Evolutionary conservation across 2,329 filamentous ascomycete species (phyloP), one percentile per base, ranked within the genome.

Genomic region (Colletotrichum camelliae): DNA sequence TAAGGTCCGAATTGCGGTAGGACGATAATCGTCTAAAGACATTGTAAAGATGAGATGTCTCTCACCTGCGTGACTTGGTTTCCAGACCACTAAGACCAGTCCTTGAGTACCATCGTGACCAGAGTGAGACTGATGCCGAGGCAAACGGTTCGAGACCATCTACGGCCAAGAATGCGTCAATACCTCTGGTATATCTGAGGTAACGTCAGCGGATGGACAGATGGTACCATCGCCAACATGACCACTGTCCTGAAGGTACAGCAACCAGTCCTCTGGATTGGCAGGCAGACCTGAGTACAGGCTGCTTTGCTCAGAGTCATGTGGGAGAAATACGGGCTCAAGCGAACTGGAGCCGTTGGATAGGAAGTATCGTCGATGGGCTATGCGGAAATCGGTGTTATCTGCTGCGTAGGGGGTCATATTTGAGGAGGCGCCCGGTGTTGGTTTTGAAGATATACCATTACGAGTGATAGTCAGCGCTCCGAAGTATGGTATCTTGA

Each of bases 11-110:
- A 21, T 21, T 0, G 10, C n/a, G 21, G 43, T 48, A 48, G 3
- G 10, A 52, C 0, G 43, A 52, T 0, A 24, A 0, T 5, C 10
- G 0, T 7, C 10, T 1, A 0, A 12, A 21, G 0, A 21, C 10
- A 0, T 52, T 13, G 0, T 12, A 21, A 52, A 21, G 5, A 48
- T 21, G n/a, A 7, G n/a, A 52, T 0, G 0, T 21, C 43, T 52
- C 43, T 0, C 39, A 48, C 39, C 39, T 0, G 13, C 2, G 18
- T 21, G 10, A n/a, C 5, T 48, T 48, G n/a, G 9, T 48, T 48
- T 0, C n/a, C 43, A 48, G 18, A 48, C 5, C 43, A 21, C 9
- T 7, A 10, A 48, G 1, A 21, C 10, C 43, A 1, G 6, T 3
- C 43, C 43, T n/a, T n/a, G 43, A 48, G 10, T n/a, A n/a, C n/a